Base-by-base conservation (phyloP, 106 monocot species). In the Dioscorea alata region DNA sequence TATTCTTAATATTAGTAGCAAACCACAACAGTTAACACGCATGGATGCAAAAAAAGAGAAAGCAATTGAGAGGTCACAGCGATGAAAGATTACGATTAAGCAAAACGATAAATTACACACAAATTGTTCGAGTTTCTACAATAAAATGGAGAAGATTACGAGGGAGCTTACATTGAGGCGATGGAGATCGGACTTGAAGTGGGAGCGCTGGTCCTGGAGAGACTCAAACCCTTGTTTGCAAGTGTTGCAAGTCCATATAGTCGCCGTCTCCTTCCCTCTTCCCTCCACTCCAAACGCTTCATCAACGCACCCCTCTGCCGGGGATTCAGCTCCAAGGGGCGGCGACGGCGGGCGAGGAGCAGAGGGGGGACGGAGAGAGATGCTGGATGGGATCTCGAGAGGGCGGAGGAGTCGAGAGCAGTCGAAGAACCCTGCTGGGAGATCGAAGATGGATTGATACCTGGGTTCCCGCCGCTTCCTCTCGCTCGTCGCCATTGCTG, bases 131-230 rank as follows among this genome's bases (percentile, higher is more conserved):
- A 42, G 6, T 42, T 42, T 42, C 42, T 8, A 42, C 42, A 56
- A 56, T 56, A 18, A 13, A 21, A 20, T 22, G 59, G 5, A 56
- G 23, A 4, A 8, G 56, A 23, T 17, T 19, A 19, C 2, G 15
- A 17, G 49, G 33, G 48, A 19, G 13, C 69, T 75, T 61, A 96
- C 95, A 69, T 96, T 96, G 59, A 96, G 86, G 16, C 84, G 91
- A 67, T 96, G 95, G 51, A 96, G 59, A 62, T 96, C 95, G 61
- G 88, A 96, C 64, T 87, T 92, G 83, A 97, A 97, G 71, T 97
- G 96, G 48, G 78, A 76, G 0, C 96, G 86, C 82, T 97, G 92
- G 33, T 92, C 89, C 25, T 82, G 76, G 23, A 92, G 84, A 19
- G 96, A 92, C 51, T 92, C 96, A 70, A 97, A 97, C 80, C 89